phyloP scores from a whole-genome alignment of 2,329 filamentous ascomycete species.

The Parasarocladium wereldwijsianum region DNA sequence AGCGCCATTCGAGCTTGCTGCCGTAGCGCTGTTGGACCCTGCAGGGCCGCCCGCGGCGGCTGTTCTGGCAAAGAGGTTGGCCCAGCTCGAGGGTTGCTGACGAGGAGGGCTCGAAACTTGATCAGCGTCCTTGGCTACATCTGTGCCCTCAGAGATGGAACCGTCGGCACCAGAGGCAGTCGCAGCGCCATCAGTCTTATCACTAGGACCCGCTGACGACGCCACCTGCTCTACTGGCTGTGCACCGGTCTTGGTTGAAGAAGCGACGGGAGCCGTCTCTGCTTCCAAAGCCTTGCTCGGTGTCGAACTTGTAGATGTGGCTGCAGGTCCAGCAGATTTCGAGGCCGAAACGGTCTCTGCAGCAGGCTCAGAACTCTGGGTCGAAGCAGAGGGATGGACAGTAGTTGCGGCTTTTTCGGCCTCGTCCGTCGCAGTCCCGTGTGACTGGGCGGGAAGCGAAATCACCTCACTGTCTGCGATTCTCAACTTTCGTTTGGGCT shows the following conservation, averaged over 20 bases:
- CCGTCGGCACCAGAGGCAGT: slow-evolving; percentile 8
- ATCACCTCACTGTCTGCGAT: slow-evolving; percentile 22
- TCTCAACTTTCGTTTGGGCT: slow-evolving; percentile 26
- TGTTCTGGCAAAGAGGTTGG: slow-evolving; percentile 22
- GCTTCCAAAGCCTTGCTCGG: too few species aligned
- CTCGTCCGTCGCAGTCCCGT: slow-evolving; percentile 13
- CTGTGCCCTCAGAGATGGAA: slow-evolving; percentile 9
- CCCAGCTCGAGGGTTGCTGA: slow-evolving; percentile 17
- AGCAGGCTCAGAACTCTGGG: too few species aligned
- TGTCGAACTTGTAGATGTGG: slow-evolving; percentile 1
- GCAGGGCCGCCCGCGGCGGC: slow-evolving; percentile 8
- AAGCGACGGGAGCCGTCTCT: too few species aligned
- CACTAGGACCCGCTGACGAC: too few species aligned
- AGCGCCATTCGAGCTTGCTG: slow-evolving; percentile 5
- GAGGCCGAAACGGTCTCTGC: slow-evolving; percentile 10
- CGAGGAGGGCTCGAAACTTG: slow-evolving; percentile 15
- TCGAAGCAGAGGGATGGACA: too few species aligned
- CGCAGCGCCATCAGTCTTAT: slow-evolving; percentile 6
- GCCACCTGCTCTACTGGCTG: too few species aligned
- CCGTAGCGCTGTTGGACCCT: slow-evolving; percentile 15
- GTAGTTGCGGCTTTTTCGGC: slow-evolving; percentile 1
- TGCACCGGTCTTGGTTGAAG: slow-evolving; percentile 10
- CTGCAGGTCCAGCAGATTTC: slow-evolving; percentile 1
- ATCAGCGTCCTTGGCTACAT: not conserved
- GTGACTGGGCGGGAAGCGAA: slow-evolving; percentile 25